phyloP scores from a whole-genome alignment of 78 protist species.

The Tieghemostelium lacteum region DNA sequence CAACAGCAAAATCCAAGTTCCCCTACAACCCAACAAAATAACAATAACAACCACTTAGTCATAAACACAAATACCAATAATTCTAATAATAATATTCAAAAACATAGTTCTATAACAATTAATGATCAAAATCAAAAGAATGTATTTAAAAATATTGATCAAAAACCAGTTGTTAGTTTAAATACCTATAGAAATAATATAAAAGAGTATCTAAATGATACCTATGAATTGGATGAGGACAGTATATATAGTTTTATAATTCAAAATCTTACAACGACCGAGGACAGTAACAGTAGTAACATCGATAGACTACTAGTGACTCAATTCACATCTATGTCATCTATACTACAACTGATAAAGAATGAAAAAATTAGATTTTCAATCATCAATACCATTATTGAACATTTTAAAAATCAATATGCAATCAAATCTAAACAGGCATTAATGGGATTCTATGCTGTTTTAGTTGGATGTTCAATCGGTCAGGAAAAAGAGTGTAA shows the following conservation, averaged over 20 bases:
- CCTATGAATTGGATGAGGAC: not conserved
- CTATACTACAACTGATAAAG: not conserved
- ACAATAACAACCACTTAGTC: not conserved
- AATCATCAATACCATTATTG: constrained; percentile 24
- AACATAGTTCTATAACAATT: too few relatives aligned
- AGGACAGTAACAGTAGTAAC: not conserved
- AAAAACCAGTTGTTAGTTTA: constrained; percentile 51
- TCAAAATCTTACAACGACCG: not conserved
- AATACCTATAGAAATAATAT: constrained; percentile 28
- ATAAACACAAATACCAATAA: not conserved
- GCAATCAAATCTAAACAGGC: constrained; percentile 2
- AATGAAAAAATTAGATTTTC: constrained; percentile 33
- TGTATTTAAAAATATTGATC: constrained; percentile 54
- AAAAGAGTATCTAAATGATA: constrained; percentile 16
- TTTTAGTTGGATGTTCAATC: constrained; percentile 9
- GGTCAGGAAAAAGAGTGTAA: not conserved
- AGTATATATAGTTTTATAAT: not conserved
- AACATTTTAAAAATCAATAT: constrained; percentile 8
- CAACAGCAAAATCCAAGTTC: constrained; percentile 1
- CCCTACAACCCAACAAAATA: not conserved
- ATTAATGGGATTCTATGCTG: constrained; percentile 9
- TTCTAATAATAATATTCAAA: not conserved
- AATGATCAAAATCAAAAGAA: constrained; percentile 1
- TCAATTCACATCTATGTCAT: not conserved
- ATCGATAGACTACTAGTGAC: not conserved